Base-by-base conservation (phyloP, 2,329 filamentous ascomycete species). In the Dendrostoma leiphaemia region DNA sequence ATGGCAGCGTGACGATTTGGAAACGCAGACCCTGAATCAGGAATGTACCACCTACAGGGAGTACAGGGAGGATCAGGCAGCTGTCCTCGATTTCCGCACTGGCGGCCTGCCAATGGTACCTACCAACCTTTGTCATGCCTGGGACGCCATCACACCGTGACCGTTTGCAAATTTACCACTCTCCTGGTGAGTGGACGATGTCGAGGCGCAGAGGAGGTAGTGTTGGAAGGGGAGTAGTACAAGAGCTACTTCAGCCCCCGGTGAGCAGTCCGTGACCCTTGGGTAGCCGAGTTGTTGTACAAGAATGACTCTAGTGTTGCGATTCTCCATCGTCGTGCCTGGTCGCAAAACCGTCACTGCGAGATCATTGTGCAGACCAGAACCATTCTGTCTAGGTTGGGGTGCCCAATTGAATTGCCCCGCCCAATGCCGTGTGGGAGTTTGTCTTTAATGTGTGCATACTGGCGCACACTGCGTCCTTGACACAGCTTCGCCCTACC, bases 231-330 rank as follows among this genome's bases (percentile, higher is more conserved):
- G n/a, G n/a, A n/a, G n/a, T n/a, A n/a, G n/a, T n/a, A n/a, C n/a
- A n/a, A 31, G 3, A 29, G 15, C 10, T 21, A 28, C 43, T 10
- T 32, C n/a, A 17, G 43, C 17, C 21, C 34, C 13, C 28, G 32
- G 8, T 17, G 8, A n/a, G 38, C 29, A 17, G 38, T 26, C 48
- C 10, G 29, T 6, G 23, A 34, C 15, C 12, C n/a, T 35, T 17
- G 26, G 8, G 12, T 48, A 48, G 32, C 8, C 29, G 37, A 51
- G 43, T 34, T 32, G 51, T 48, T 12, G 23, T 38, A 48, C 45
- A 15, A 19, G 24, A 13, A 29, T 6, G 29, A 19, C 26, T 9
- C 8, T 28, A 24, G 44, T 48, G 44, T 35, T 21, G 29, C 43
- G 21, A 34, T 28, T 13, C 13, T 41, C 19, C 10, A 26, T 34